Evolutionary conservation across 306 rosid species (phyloP).

Genomic region (Bauhinia variegata): DNA sequence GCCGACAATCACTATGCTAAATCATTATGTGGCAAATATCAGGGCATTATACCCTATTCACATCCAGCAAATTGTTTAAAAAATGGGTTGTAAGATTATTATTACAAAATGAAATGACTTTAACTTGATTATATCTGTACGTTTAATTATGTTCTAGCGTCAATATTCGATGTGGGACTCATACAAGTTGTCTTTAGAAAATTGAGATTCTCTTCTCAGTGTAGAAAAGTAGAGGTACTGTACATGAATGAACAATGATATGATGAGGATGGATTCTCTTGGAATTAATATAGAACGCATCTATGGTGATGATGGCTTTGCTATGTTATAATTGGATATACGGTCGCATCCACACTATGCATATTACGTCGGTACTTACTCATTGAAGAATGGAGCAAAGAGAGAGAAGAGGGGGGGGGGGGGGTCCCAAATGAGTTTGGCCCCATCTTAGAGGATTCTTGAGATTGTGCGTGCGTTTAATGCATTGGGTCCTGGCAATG

Average conservation of each 20-base stretch:
- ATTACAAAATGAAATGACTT: slow-evolving; percentile 1
- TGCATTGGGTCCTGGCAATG: slow-evolving; percentile 36
- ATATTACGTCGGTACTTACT: slow-evolving; percentile 44
- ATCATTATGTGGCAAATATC: slow-evolving; percentile 14
- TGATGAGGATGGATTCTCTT: slow-evolving; percentile 7
- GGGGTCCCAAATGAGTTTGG: slow-evolving; percentile 28
- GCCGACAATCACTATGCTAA: slow-evolving; percentile 47
- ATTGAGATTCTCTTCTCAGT: too few relatives aligned
- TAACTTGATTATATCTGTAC: neutral
- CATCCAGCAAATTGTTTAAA: slow-evolving; percentile 4
- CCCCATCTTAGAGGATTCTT: slow-evolving; percentile 11
- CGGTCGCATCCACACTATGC: slow-evolving; percentile 31
- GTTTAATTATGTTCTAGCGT: neutral
- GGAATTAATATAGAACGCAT: too few relatives aligned
- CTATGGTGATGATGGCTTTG: slow-evolving; percentile 32
- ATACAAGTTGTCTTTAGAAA: too few relatives aligned
- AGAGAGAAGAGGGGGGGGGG: neutral
- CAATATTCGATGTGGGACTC: too few relatives aligned
- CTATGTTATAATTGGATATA: slow-evolving; percentile 40
- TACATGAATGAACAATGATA: too few relatives aligned
- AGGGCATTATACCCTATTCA: too few relatives aligned
- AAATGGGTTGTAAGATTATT: neutral
- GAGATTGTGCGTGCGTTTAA: slow-evolving; percentile 36
- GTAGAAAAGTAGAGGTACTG: too few relatives aligned
- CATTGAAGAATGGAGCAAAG: too few relatives aligned